Evolutionary conservation across 1,284 basidiomycete species (phyloP).

Genomic region (Waitea zeae): DNA sequence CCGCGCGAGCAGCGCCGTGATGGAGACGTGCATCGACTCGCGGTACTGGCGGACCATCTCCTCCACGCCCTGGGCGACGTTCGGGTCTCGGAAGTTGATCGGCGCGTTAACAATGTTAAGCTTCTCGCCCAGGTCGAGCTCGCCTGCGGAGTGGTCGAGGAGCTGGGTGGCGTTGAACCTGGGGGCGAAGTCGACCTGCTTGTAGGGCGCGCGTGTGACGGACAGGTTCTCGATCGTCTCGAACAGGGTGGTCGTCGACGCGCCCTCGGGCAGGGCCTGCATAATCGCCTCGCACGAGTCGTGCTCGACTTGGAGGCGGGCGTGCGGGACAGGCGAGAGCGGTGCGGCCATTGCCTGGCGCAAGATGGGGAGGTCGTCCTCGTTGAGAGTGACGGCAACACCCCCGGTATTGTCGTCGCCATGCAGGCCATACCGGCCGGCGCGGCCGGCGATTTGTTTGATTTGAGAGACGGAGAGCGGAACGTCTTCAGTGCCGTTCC

Average conservation of each 20-base stretch:
- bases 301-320: slow-evolving; percentile 14
- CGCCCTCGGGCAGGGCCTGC: slow-evolving; percentile 20
- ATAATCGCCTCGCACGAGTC: slow-evolving; percentile 13
- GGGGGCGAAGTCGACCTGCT: slow-evolving; percentile 16
- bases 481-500: slow-evolving; percentile 35
- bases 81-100: slow-evolving; percentile 23
- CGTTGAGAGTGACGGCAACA: slow-evolving; percentile 56
- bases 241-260: slow-evolving; percentile 20
- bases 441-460: slow-evolving; percentile 95
- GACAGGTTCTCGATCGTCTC: slow-evolving; percentile 30
- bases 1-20: slow-evolving; percentile 14
- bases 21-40: slow-evolving; percentile 17
- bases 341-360: slow-evolving; percentile 22
- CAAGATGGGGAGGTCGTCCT: slow-evolving; percentile 51
- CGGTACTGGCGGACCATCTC: slow-evolving; percentile 19
- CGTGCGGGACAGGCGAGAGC: slow-evolving; percentile 15
- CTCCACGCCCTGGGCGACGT: slow-evolving; percentile 15
- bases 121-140: slow-evolving; percentile 32
- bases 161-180: slow-evolving; percentile 20
- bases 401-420: slow-evolving; percentile 32
- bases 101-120: slow-evolving; percentile 28
- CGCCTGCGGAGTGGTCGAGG: slow-evolving; percentile 21
- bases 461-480: slow-evolving; percentile 64
- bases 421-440: slow-evolving; percentile 79
- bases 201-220: slow-evolving; percentile 26